These are phyloP conservation scores for Eleusine coracana DNA, from an alignment of 176 grass and related monocot genomes.

Conservation along the genomic window DNA sequence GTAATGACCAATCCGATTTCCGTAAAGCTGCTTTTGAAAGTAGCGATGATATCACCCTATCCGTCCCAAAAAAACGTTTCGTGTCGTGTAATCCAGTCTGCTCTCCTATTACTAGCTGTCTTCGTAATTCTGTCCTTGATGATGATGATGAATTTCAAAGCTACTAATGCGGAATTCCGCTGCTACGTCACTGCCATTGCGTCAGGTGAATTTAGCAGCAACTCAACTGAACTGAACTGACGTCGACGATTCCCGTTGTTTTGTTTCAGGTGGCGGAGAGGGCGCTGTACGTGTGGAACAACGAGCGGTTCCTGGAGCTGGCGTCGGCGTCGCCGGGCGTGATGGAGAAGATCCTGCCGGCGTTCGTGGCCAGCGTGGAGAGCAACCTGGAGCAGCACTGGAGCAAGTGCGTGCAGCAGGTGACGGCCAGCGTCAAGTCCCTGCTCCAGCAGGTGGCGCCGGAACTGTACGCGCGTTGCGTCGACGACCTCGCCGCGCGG, in stretches of 20 bases:
- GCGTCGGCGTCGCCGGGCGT: constrained; percentile 33
- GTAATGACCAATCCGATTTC: not conserved
- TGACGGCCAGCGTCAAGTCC: constrained; percentile 59
- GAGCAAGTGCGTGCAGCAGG: constrained; percentile 87
- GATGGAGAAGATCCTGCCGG: constrained; percentile 64
- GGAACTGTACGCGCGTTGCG: constrained; percentile 55
- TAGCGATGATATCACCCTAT: constrained; percentile 8
- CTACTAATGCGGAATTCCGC: not conserved
- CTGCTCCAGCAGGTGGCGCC: constrained; percentile 66
- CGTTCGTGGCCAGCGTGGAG: constrained; percentile 65
- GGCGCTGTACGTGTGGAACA: constrained; percentile 85
- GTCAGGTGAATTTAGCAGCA: no score
- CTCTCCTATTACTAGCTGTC: not conserved
- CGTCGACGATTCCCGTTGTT: no score
- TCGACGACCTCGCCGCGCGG: constrained; percentile 35
- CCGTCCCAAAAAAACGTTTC: constrained; percentile 15
- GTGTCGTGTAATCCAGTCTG: constrained; percentile 45
- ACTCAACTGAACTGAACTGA: not conserved
- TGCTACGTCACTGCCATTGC: not conserved
- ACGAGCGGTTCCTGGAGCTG: constrained; percentile 79
- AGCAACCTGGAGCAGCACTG: constrained; percentile 75
- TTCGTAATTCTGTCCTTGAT: constrained; percentile 6
- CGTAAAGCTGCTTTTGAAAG: constrained; percentile 13
- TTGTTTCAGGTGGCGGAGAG: constrained; percentile 76
- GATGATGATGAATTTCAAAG: not conserved